phyloP scores from a whole-genome alignment of 2,329 filamentous ascomycete species.

The Tolypocladium sp. region DNA sequence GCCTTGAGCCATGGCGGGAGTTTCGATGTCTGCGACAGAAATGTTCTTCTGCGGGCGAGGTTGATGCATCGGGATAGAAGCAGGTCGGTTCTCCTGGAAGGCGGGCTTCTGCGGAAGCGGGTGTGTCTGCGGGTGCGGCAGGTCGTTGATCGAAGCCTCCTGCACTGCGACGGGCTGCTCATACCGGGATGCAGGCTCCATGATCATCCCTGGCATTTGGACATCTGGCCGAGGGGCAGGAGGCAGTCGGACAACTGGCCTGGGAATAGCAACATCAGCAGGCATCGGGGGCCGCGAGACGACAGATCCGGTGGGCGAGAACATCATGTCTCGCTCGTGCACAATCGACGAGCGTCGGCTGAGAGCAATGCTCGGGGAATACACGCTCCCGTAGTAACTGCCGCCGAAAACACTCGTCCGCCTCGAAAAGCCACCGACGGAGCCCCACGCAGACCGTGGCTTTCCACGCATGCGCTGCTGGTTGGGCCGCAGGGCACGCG shows the following conservation, averaged over 20 bases:
- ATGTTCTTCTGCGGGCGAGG: constrained; percentile 91
- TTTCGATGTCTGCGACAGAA: constrained; percentile 87
- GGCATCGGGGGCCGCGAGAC: constrained; percentile 58
- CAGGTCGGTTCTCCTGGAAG: constrained; percentile 44
- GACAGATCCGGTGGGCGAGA: constrained; percentile 73
- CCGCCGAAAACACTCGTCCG: constrained; percentile 74
- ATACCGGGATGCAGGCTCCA: constrained; percentile 8
- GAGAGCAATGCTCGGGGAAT: constrained; percentile 79
- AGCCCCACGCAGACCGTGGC: constrained; percentile 62
- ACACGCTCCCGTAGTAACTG: constrained; percentile 64
- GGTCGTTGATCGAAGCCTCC: constrained; percentile 37
- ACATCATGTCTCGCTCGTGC: constrained; percentile 59
- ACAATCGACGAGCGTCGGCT: constrained; percentile 78
- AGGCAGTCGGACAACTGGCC: constrained; percentile 77
- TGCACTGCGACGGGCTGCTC: constrained; percentile 7
- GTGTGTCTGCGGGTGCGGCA: constrained; percentile 48
- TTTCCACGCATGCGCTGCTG: constrained; percentile 68
- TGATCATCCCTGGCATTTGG: constrained; percentile 8
- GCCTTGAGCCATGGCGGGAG: constrained; percentile 51
- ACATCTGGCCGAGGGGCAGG: constrained; percentile 39
- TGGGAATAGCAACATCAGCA: constrained; percentile 44
- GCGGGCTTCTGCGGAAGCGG: constrained; percentile 49
- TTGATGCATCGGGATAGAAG: constrained; percentile 72
- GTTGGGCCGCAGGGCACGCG: constrained; percentile 84
- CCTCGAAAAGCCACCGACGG: constrained; percentile 58